phyloP scores from a whole-genome alignment of 306 rosid species.

The Rubus parviflorus region DNA sequence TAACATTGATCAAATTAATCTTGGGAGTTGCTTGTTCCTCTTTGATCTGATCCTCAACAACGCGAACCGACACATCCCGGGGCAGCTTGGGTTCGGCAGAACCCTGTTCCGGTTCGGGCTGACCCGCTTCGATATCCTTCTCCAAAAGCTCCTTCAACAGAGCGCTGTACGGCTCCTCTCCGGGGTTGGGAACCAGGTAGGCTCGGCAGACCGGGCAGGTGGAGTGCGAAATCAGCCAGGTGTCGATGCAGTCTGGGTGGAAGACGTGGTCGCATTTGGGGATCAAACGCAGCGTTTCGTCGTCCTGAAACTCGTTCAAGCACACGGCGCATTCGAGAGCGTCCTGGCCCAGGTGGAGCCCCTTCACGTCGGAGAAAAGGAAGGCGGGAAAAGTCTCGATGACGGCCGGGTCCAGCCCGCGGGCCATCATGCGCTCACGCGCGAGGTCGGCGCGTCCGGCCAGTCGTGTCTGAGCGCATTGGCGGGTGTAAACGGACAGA shows the following conservation, averaged over 20 bases:
- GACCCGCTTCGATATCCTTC: slow-evolving; percentile 5
- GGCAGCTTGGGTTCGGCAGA: neutral
- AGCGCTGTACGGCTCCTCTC: slow-evolving; percentile 26
- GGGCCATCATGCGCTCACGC: slow-evolving; percentile 21
- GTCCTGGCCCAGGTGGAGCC: slow-evolving; percentile 54
- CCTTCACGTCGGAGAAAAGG: slow-evolving; percentile 73
- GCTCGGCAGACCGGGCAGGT: slow-evolving; percentile 96
- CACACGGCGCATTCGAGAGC: slow-evolving; percentile 94
- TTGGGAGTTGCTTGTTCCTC: slow-evolving; percentile 24
- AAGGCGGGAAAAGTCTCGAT: slow-evolving; percentile 73
- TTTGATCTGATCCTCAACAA: slow-evolving; percentile 1
- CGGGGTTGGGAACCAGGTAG: slow-evolving; percentile 48
- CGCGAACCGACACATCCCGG: slow-evolving; percentile 22
- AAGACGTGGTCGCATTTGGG: slow-evolving; percentile 88
- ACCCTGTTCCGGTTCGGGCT: slow-evolving; percentile 11
- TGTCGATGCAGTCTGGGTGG: slow-evolving; percentile 73
- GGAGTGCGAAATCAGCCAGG: slow-evolving; percentile 67
- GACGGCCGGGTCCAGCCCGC: slow-evolving; percentile 57
- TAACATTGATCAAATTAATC: slow-evolving; percentile 4
- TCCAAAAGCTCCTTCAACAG: slow-evolving; percentile 12
- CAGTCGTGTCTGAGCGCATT: slow-evolving; percentile 51
- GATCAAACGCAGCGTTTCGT: slow-evolving; percentile 86
- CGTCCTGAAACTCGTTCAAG: slow-evolving; percentile 67
- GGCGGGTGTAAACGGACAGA: slow-evolving; percentile 85
- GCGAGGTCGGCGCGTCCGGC: slow-evolving; percentile 30